Percentiles rank a stretch among this genome's conserved stretches.
These are phyloP conservation scores for Cystofilobasidium macerans DNA, from an alignment of 768 basidiomycete species.

Conservation along the genomic window DNA sequence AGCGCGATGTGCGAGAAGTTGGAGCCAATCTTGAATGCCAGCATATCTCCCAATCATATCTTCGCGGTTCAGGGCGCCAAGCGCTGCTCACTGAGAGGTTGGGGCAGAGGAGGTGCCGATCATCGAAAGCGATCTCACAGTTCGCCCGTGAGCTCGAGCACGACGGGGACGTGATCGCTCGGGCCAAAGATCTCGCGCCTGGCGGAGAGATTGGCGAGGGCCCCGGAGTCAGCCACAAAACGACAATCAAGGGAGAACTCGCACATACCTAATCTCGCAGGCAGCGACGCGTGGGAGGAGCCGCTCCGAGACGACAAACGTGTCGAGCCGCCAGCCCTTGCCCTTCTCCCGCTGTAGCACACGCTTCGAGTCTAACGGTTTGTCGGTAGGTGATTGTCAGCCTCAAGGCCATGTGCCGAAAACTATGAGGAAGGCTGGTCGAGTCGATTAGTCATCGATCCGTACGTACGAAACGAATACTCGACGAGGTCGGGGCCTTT, in stretches of 20 bases:
- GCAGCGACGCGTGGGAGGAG: constrained; percentile 15
- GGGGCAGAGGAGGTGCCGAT: too few relatives aligned
- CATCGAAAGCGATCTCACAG: not conserved
- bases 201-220: not conserved
- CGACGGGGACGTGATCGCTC: constrained; percentile 24
- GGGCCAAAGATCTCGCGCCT: constrained; percentile 25
- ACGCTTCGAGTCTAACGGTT: constrained; percentile 25
- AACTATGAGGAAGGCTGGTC: not conserved
- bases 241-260: too few relatives aligned
- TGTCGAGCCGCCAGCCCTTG: constrained; percentile 24
- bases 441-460: not conserved
- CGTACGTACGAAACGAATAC: constrained; percentile 17
- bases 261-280: constrained; percentile 25
- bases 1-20: too few relatives aligned
- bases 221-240: not conserved
- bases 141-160: not conserved
- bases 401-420: too few relatives aligned
- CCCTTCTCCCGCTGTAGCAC: constrained; percentile 17
- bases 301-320: constrained; percentile 21
- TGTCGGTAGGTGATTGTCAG: too few relatives aligned
- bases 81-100: too few relatives aligned
- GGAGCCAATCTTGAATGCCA: too few relatives aligned
- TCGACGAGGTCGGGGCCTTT: constrained; percentile 20
- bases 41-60: too few relatives aligned
- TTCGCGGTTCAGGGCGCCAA: too few relatives aligned